Percentiles rank a stretch among this genome's conserved stretches.
phyloP scores from a whole-genome alignment of 148 eudicot genomes.

The Chenopodium formosanum region DNA sequence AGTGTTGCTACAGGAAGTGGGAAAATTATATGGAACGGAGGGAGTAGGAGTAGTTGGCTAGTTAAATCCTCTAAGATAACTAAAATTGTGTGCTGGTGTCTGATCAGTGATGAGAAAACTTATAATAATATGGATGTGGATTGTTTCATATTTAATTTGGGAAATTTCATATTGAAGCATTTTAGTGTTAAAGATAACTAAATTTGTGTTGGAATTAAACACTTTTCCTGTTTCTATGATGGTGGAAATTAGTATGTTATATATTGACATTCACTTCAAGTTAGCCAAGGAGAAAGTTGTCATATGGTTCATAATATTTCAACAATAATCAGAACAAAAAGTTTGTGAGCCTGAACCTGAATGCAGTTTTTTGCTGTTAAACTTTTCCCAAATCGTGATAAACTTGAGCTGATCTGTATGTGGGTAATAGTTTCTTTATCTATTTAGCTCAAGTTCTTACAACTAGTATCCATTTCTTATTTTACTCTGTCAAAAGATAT shows the following conservation, averaged over 20 bases:
- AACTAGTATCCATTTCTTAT: not conserved
- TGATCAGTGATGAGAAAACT: not conserved
- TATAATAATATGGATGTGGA: not conserved
- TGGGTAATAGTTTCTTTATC: not conserved
- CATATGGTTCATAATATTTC: not conserved
- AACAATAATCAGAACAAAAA: not conserved
- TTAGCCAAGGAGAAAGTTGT: not conserved
- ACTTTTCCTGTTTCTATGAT: not conserved
- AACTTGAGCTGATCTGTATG: not conserved
- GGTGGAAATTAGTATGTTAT: not conserved
- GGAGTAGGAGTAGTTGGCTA: not conserved
- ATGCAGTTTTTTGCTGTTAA: not conserved
- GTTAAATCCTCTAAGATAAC: not conserved
- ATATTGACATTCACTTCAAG: not conserved
- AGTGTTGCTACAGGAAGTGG: too few species aligned
- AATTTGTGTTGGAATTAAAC: not conserved
- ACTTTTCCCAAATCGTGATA: not conserved
- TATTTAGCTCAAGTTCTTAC: not conserved
- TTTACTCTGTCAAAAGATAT: not conserved
- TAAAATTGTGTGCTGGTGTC: not conserved
- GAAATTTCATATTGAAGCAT: not conserved
- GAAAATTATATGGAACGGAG: too few species aligned
- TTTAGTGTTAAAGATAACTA: not conserved
- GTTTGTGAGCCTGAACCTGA: not conserved
- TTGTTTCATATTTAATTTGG: not conserved